A percentile compares a stretch with the other conserved stretches of the same genome.
phyloP scores from a whole-genome alignment of 73 alveolate genomes.

The Paramecium primaurelia region DNA sequence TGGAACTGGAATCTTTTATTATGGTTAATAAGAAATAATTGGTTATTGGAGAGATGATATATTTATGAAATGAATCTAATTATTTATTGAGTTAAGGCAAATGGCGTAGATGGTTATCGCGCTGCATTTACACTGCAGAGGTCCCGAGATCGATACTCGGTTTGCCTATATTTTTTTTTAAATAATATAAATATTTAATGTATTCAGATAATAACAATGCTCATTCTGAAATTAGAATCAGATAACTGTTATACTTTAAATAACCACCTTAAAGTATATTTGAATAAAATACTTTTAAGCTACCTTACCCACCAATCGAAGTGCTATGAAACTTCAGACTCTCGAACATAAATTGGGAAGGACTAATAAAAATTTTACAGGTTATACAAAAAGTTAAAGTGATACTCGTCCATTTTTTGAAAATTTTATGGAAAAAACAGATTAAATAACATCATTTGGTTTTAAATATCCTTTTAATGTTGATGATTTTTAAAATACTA shows the following conservation, averaged over 20 bases:
- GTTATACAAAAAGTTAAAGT: background rate
- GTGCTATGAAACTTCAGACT: conserved; percentile 2
- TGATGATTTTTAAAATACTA: background rate
- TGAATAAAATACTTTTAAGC: background rate
- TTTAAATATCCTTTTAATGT: background rate
- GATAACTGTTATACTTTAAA: conserved; percentile 41
- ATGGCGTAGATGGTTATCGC: conserved; percentile 65
- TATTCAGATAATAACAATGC: background rate
- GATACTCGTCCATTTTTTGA: conserved; percentile 42
- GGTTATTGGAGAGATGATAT: background rate
- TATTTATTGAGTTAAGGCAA: conserved; percentile 17
- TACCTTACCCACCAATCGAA: background rate
- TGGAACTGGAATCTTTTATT: background rate
- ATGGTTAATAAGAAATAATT: background rate
- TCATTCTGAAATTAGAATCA: conserved; percentile 26
- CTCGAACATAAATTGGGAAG: conserved; percentile 30
- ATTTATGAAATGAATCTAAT: background rate
- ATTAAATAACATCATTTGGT: background rate
- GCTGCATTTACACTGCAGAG: conserved; percentile 67
- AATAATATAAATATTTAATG: background rate
- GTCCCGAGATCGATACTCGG: conserved; percentile 64
- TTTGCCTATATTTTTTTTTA: conserved; percentile 53
- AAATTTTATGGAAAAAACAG: conserved; percentile 39
- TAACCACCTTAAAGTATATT: background rate
- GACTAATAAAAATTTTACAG: conserved; percentile 3